Evolutionary conservation across 2,329 filamentous ascomycete species (phyloP).

Genomic region (Talaromyces sp.): DNA sequence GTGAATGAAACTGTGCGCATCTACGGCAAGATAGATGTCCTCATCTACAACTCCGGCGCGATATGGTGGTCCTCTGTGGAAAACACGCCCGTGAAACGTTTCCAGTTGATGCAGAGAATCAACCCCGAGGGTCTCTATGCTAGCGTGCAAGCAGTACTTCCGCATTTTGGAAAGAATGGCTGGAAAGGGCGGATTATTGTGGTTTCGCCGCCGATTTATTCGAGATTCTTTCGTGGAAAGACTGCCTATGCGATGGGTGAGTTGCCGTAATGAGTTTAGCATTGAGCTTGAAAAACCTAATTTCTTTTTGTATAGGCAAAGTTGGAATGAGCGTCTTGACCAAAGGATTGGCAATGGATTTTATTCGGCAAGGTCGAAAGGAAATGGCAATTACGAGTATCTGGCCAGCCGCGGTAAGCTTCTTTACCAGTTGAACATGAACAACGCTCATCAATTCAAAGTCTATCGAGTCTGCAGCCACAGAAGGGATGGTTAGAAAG

Average conservation of each 20-base stretch:
- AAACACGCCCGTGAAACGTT: slow-evolving; percentile 69
- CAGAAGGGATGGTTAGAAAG: slow-evolving; percentile 46
- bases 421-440: background rate
- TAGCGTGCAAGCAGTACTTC: slow-evolving; percentile 62
- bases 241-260: slow-evolving; percentile 68
- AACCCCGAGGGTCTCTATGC: slow-evolving; percentile 74
- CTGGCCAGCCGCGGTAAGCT: slow-evolving; percentile 70
- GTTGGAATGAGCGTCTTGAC: slow-evolving; percentile 77
- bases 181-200: slow-evolving; percentile 66
- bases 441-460: slow-evolving; percentile 15
- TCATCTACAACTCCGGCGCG: slow-evolving; percentile 79
- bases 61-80: slow-evolving; percentile 78
- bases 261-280: slow-evolving; percentile 6
- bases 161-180: slow-evolving; percentile 53
- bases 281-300: background rate
- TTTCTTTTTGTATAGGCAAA: slow-evolving; percentile 48
- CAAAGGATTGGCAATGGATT: slow-evolving; percentile 79
- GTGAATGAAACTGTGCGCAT: slow-evolving; percentile 54
- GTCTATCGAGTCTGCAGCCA: slow-evolving; percentile 72
- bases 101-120: slow-evolving; percentile 70
- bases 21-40: slow-evolving; percentile 63
- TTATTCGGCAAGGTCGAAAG: slow-evolving; percentile 57
- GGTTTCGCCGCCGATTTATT: slow-evolving; percentile 80
- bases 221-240: slow-evolving; percentile 78
- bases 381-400: slow-evolving; percentile 75